Evolutionary conservation across 2,329 filamentous ascomycete genomes (phyloP), one percentile per base, ranked within the genome.

Genomic region (Aspergillus phoenicis): DNA sequence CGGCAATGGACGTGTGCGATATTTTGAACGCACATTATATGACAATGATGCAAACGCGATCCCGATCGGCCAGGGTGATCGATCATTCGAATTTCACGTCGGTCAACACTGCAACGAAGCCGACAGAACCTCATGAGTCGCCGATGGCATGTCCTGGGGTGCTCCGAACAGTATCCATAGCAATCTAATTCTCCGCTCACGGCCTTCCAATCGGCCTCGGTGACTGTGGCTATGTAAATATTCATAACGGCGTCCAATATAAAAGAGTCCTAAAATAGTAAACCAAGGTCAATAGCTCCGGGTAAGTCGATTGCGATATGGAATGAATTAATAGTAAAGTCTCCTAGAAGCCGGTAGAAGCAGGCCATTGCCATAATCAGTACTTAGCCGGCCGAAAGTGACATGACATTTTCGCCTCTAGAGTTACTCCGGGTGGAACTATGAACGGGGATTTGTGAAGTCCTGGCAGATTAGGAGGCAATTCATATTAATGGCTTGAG

Each of bases 11-110:
- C 79, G 80, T 57, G 81, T 87, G 38, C 84, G 81, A n/a, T 89
- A 85, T 67, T 79, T 88, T 36, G 87, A 89, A 72, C 78, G 86
- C 59, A 88, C 86, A 17, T 70, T 89, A 20, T 87, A 82, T 68
- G 84, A 87, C 67, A 74, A 79, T 11, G 71, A 83, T 49, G 84
- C 81, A 3, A 76, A 77, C 38, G 75, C 80, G 2, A 74, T 85
- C 10, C 74, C 78, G 2, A 69, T 73, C 20, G 80, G 78, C 1
- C 67, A 82, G 59, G 79, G 81, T 1, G 84, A 87, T 66, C 68
- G 73, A 59, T 68, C 66, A n/a, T 77, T 74, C 64, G 75, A 77
- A 36, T 78, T 77, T 62, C 45, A 60, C 28, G 57, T 62, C 28
- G 15, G 47, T 17, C 58, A 48, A 51, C 51, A 57, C 59, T 36